phyloP scores from a whole-genome alignment of 306 rosid genomes.

The Spatholobus suberectus region DNA sequence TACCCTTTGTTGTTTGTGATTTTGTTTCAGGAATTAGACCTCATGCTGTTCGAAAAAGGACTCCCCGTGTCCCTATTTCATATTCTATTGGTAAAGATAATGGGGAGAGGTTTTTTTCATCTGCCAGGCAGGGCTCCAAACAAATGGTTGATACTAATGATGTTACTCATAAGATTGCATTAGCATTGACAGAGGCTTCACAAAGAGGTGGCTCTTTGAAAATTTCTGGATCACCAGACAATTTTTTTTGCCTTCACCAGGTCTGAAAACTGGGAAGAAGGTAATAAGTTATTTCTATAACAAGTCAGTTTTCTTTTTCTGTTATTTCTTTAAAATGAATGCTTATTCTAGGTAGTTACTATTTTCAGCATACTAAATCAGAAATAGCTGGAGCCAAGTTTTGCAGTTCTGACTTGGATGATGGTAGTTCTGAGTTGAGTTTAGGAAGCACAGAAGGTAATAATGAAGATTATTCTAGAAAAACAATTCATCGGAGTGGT shows the following conservation, averaged over 20 bases:
- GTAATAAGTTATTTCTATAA: conserved; percentile 49
- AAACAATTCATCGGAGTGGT: conserved; percentile 42
- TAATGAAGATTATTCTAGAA: conserved; percentile 57
- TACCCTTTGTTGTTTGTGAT: conserved; percentile 28
- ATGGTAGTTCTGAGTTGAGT: conserved; percentile 74
- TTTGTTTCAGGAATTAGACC: conserved; percentile 72
- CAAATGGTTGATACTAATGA: conserved; percentile 57
- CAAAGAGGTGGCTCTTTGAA: conserved; percentile 77
- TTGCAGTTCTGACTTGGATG: conserved; percentile 58
- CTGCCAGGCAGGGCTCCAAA: conserved; percentile 65
- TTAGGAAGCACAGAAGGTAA: conserved; percentile 75
- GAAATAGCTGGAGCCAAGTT: conserved; percentile 52
- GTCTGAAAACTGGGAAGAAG: conserved; percentile 61
- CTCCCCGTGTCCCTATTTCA: conserved; percentile 90
- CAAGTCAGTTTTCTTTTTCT: conserved; percentile 26
- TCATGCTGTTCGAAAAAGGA: conserved; percentile 93
- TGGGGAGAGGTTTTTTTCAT: conserved; percentile 61
- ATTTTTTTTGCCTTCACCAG: conserved; percentile 56
- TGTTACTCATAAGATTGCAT: conserved; percentile 80
- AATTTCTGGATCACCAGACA: conserved; percentile 63
- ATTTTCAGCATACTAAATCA: conserved; percentile 64
- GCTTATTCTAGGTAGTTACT: conserved; percentile 31
- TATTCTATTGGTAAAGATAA: conserved; percentile 67
- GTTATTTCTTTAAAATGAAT: conserved; percentile 27
- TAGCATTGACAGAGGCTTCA: conserved; percentile 85